Conservation (phyloP, 495 filamentous ascomycete genomes). For the Talaromyces nanjingensis region DNA sequence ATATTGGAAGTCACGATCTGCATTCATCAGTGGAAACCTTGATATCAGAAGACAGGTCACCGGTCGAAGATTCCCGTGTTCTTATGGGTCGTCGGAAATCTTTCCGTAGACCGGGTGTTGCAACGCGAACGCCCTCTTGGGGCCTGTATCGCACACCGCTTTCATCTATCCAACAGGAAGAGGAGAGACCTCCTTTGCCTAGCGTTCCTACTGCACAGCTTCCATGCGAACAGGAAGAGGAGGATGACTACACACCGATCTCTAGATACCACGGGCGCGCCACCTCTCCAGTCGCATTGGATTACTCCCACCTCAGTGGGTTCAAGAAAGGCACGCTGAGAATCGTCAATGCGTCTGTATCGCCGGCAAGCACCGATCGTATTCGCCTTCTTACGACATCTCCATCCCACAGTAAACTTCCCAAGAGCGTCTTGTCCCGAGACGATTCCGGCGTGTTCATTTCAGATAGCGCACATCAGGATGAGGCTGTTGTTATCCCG, state of each 20-base stretch:
- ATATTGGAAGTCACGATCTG: slow-evolving; percentile 3
- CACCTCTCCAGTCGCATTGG: slow-evolving; percentile 34
- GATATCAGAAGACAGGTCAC: slow-evolving; percentile 15
- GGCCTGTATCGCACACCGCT: slow-evolving; percentile 17
- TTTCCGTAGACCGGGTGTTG: slow-evolving; percentile 41
- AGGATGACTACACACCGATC: slow-evolving; percentile 1
- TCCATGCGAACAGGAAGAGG: slow-evolving; percentile 11
- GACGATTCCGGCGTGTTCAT: not conserved
- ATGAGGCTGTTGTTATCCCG: slow-evolving; percentile 4
- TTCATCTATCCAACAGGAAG: slow-evolving; percentile 22
- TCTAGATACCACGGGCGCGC: slow-evolving; percentile 17
- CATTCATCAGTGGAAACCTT: not conserved
- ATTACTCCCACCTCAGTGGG: slow-evolving; percentile 43
- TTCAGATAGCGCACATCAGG: not conserved
- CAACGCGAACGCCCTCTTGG: slow-evolving; percentile 34
- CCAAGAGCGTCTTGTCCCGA: not conserved
- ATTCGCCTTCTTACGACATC: slow-evolving; percentile 4
- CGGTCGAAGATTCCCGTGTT: slow-evolving; percentile 17
- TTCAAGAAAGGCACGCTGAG: slow-evolving; percentile 42
- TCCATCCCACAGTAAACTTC: not conserved
- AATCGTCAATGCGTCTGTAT: slow-evolving; percentile 41
- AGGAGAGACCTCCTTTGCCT: slow-evolving; percentile 10
- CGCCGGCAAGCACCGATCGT: slow-evolving; percentile 35
- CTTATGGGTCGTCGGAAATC: slow-evolving; percentile 42
- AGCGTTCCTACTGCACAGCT: slow-evolving; percentile 5